Conservation (phyloP, 2,329 filamentous ascomycete species). For the Aspergillus aculeatinus region DNA sequence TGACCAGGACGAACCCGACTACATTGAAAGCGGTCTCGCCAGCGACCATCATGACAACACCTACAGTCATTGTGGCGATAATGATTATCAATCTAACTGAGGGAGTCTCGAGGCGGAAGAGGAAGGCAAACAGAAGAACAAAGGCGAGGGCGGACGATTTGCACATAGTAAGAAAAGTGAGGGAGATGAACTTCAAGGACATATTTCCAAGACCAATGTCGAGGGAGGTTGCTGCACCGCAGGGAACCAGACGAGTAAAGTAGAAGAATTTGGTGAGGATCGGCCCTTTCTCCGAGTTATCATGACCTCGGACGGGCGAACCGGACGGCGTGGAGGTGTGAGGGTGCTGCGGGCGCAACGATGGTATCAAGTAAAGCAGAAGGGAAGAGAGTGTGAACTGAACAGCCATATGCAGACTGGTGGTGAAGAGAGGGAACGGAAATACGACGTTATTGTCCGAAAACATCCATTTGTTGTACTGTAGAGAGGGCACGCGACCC, state of each 20-base stretch:
- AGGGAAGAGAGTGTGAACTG: slow-evolving; percentile 78
- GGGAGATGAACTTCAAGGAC: slow-evolving; percentile 89
- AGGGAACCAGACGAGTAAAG: slow-evolving; percentile 84
- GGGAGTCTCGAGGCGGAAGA: slow-evolving; percentile 85
- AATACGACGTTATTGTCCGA: slow-evolving; percentile 81
- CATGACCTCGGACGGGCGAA: slow-evolving; percentile 45
- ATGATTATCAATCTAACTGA: slow-evolving; percentile 83
- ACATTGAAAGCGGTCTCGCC: slow-evolving; percentile 88
- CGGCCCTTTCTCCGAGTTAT: slow-evolving; percentile 51
- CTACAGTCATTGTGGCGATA: slow-evolving; percentile 86
- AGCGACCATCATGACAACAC: slow-evolving; percentile 97
- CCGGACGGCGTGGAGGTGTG: slow-evolving; percentile 19
- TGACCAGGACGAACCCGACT: slow-evolving; percentile 86
- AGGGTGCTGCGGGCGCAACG: slow-evolving; percentile 65
- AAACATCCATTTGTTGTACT: slow-evolving; percentile 99
- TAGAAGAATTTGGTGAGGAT: slow-evolving; percentile 90
- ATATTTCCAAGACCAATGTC: slow-evolving; percentile 97
- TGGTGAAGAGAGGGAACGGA: slow-evolving; percentile 91
- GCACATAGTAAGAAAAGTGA: slow-evolving; percentile 99
- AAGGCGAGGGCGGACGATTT: slow-evolving; percentile 96
- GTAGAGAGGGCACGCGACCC: neutral
- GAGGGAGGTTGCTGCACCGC: slow-evolving; percentile 86
- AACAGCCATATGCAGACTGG: slow-evolving; percentile 90
- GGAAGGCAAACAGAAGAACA: slow-evolving; percentile 89
- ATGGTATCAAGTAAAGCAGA: slow-evolving; percentile 79